Evolutionary conservation across 2,329 filamentous ascomycete species (phyloP), one percentile per base, ranked within the genome.

Genomic region (Pseudogymnoascus sp.): DNA sequence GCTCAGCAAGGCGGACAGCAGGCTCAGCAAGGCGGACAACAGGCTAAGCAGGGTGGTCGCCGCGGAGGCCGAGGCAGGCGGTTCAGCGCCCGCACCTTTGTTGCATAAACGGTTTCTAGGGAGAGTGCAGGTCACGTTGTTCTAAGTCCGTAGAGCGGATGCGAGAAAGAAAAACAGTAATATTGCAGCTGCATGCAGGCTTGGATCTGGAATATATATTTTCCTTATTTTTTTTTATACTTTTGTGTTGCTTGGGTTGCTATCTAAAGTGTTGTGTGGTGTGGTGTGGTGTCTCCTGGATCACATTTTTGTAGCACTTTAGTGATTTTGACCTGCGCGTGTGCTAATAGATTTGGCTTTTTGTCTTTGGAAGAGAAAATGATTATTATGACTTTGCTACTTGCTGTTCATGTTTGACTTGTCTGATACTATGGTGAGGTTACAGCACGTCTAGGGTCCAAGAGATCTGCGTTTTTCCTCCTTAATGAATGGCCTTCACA

Each of bases 281-380:
- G 18, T 18, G 18, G 18, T 18, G 18, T 18, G 6, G 43, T 50
- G 22, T 47, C 14, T 47, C 15, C 30, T 50, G 18, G 18, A 50
- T 50, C 43, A 50, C 43, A 50, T 50, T 50, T 50, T 22, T 7
- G 43, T 50, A 50, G 43, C 43, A 50, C 30, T 11, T 18, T 18
- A 18, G 1, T 12, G 43, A 50, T 18, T 30, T 12, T 30, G 6
- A 9, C 39, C 25, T 28, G 5, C 25, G 25, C 25, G 43, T 47
- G 12, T 50, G 43, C 43, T 50, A 50, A 50, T 50, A 50, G 43
- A 50, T 50, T 50, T 50, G 43, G 43, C 43, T 30, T 50, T 25
- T 28, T 18, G 4, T 6, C 6, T 50, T 50, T 15, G 25, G 25
- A 11, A n/a, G 14, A 18, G 8, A 11, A n/a, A 15, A 50, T n/a